phyloP scores from a whole-genome alignment of 768 basidiomycete genomes.

The Mycena leptocephala region DNA sequence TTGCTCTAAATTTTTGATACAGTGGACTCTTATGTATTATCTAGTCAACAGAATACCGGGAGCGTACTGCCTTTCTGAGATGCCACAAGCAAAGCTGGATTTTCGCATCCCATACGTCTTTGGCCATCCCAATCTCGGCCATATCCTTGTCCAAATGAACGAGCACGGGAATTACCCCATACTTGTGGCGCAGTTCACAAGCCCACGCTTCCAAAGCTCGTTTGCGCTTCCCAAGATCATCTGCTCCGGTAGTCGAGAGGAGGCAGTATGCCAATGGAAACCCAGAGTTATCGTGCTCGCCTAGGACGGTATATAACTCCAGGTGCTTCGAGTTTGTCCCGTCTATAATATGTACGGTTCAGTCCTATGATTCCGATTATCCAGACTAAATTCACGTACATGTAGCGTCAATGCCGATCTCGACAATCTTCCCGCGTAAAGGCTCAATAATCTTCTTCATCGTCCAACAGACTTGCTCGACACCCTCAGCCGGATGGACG shows the following conservation, averaged over 20 bases:
- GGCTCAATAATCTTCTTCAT: slow-evolving; percentile 36
- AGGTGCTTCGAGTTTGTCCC: slow-evolving; percentile 44
- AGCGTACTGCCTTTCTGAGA: slow-evolving; percentile 13
- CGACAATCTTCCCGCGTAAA: slow-evolving; percentile 36
- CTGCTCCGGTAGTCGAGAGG: slow-evolving; percentile 38
- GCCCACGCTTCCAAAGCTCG: slow-evolving; percentile 26
- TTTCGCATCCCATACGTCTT: slow-evolving; percentile 30
- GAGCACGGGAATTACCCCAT: slow-evolving; percentile 30
- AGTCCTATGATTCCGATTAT: not conserved
- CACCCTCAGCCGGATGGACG: slow-evolving; percentile 6
- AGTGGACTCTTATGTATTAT: no score
- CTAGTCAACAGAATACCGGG: no score
- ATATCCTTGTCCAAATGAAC: slow-evolving; percentile 39
- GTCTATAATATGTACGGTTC: not conserved
- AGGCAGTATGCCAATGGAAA: slow-evolving; percentile 44
- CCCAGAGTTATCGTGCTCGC: slow-evolving; percentile 42
- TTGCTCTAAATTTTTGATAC: no score
- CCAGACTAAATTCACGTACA: not conserved
- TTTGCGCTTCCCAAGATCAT: slow-evolving; percentile 37
- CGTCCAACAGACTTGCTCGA: slow-evolving; percentile 2
- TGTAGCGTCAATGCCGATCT: slow-evolving; percentile 43
- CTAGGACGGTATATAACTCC: slow-evolving; percentile 43
- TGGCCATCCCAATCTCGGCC: slow-evolving; percentile 31
- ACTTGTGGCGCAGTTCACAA: slow-evolving; percentile 24
- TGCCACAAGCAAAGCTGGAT: slow-evolving; percentile 40